Base-by-base conservation (phyloP, 768 basidiomycete species). In the Leccinum truebloodii region DNA sequence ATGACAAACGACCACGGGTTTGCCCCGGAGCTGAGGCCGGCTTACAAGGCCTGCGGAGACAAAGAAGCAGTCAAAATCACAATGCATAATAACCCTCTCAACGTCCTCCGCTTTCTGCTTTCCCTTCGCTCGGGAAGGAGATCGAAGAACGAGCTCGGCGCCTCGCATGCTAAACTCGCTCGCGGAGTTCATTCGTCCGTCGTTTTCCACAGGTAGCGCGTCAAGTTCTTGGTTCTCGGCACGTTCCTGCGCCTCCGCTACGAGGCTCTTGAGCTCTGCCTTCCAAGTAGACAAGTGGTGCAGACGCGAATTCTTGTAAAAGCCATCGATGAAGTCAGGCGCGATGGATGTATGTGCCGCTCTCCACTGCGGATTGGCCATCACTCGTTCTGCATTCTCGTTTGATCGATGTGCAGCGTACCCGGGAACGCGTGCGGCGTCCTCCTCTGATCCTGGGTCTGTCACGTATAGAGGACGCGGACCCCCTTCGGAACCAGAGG, bases 51-150 rank as follows among this genome's bases (percentile, higher is more conserved):
- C 93, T n/a, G 89, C 96, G 1, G 92, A 88, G 12, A 98, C 95
- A 70, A 99, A 99, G 80, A 98, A 98, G 63, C 89, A 94, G 69
- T 99, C 97, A 64, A 98, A 98, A 72, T 95, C 93, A 65, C 90
- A 92, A 67, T 95, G 93, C 90, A 95, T 92, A 67, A 94, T 89
- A 10, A 91, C 84, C 16, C 82, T 81, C 48, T 86, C 82, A 35
- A 79, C 65, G 20, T 79, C 76, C 28, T 79, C 75, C 3, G 79
- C 80, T 35, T 79, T 79, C 46, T 80, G 81, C 64, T 87, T 87
- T 67, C 80, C 82, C 62, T 81, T 84, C 14, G 69, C 68, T 65
- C 79, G 78, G 20, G 71, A 68, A 44, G 86, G 83, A 8, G 85
- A 84, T 58, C 73, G 77, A 68, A 79, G 69, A 4, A 80, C 73